Base-by-base conservation (phyloP, 116 monocot genomes). In the Trichopus zeylanicus region DNA sequence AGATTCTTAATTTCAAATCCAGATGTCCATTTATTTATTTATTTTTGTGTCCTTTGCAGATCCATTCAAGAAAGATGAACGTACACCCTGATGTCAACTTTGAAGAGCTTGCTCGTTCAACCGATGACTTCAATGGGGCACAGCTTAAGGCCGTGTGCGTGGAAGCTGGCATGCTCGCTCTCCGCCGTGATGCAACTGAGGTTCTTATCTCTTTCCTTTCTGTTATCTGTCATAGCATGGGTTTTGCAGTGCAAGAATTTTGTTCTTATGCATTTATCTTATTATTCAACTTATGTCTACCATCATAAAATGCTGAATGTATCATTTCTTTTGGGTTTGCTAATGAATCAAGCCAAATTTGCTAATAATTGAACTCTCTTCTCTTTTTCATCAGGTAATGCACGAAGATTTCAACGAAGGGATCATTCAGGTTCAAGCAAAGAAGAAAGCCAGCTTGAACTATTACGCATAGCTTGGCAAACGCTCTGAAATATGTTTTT, bases 31-130 rank as follows among this genome's bases (percentile, higher is more conserved):
- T 18, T 4, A 42, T 42, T 3, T 13, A 42, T 1, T n/a, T 42
- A 37, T 37, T 13, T 42, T 2, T 39, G 12, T 3, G n/a, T n/a
- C n/a, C 12, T 28, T 32, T 49, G 22, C 66, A 97, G 91, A 97
- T 97, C 24, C 97, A 97, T 37, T 97, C 97, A 1, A 91, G 97
- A 67, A 97, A 91, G 65, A 97, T 97, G 97, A 97, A 80, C 42
- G 91, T 97, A 25, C 53, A 97, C 52, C 87, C 87, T 32, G 97
- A 87, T 77, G 87, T 95, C 31, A 95, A 95, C 69, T 95, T 95
- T 72, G 95, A 95, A 74, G 95, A 90, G 65, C 67, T 95, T 59
- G 90, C 95, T 70, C 83, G 90, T 5, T 95, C 87, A 38, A 86
- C 95, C 1, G 95, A 95, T 51, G 92, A 87, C 58, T 92, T 87